Conservation (phyloP, 2,329 filamentous ascomycete species). For the Periconia sp. region DNA sequence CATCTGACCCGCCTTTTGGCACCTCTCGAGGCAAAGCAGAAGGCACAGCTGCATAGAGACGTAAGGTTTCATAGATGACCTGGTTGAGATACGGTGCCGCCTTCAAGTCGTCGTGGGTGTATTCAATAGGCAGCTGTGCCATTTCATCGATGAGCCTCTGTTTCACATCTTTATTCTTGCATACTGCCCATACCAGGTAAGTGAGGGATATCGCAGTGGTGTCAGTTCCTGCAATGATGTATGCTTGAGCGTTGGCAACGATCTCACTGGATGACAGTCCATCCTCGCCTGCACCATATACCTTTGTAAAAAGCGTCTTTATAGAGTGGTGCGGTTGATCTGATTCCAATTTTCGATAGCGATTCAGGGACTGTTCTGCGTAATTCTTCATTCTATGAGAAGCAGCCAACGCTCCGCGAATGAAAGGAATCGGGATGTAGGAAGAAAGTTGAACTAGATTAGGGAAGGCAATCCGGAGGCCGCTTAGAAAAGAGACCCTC, state of each 20-base stretch:
- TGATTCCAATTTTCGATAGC: constrained; percentile 8
- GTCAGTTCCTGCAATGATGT: constrained; percentile 45
- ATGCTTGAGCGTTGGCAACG: constrained; percentile 43
- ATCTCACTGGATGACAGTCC: constrained; percentile 13
- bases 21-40: constrained; percentile 45
- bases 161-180: constrained; percentile 26
- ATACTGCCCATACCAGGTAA: constrained; percentile 42
- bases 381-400: constrained; percentile 4
- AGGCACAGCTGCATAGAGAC: constrained; percentile 45
- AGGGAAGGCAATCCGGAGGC: constrained; percentile 6
- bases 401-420: neutral
- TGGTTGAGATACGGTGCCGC: constrained; percentile 42
- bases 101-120: constrained; percentile 40
- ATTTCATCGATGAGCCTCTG: constrained; percentile 21
- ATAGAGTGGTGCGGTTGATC: constrained; percentile 10
- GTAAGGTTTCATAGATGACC: constrained; percentile 49
- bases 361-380: constrained; percentile 14
- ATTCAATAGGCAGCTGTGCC: constrained; percentile 19
- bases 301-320: constrained; percentile 16
- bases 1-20: constrained; percentile 40
- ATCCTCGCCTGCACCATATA: constrained; percentile 11
- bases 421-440: constrained; percentile 7
- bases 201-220: constrained; percentile 43
- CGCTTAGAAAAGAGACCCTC: neutral
- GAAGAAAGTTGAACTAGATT: neutral